These are phyloP conservation scores for Magnusiomyces paraingens DNA, from an alignment of 1,139 yeast species.

Conservation along the genomic window DNA sequence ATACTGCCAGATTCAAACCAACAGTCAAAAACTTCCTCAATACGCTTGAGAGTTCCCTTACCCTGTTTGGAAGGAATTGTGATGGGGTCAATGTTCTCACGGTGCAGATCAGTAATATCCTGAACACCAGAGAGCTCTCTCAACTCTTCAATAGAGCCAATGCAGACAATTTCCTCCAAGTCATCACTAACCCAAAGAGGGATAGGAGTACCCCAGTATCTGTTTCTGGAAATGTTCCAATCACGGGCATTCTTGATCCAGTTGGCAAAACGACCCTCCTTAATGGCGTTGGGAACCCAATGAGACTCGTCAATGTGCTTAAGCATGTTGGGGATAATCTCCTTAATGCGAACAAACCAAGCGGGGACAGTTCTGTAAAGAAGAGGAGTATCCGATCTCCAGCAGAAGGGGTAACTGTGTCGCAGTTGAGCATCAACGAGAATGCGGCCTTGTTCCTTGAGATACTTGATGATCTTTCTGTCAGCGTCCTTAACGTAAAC, in stretches of 20 bases:
- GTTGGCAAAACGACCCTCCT: slow-evolving; percentile 91
- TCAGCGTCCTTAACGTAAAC: slow-evolving; percentile 94
- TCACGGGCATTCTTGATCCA: slow-evolving; percentile 99
- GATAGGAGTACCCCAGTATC: slow-evolving; percentile 99
- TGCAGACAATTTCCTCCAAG: slow-evolving; percentile 82
- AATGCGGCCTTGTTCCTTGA: slow-evolving; percentile 72
- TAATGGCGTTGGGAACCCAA: slow-evolving; percentile 90
- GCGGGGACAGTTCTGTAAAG: slow-evolving; percentile 95
- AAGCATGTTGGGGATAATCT: slow-evolving; percentile 83
- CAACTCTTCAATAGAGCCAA: slow-evolving; percentile 86
- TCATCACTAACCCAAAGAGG: slow-evolving; percentile 98
- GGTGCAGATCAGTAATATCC: slow-evolving; percentile 83
- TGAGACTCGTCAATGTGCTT: slow-evolving; percentile 76
- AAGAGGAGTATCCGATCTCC: slow-evolving; percentile 99
- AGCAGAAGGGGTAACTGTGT: slow-evolving; percentile 98
- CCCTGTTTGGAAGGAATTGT: slow-evolving; percentile 93
- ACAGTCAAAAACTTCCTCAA: slow-evolving; percentile 98
- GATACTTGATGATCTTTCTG: slow-evolving; percentile 73
- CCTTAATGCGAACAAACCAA: slow-evolving; percentile 91
- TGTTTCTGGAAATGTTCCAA: slow-evolving; percentile 96
- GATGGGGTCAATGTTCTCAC: slow-evolving; percentile 84
- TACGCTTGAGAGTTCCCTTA: slow-evolving; percentile 78
- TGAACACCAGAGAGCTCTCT: slow-evolving; percentile 72
- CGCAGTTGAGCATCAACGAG: slow-evolving; percentile 74
- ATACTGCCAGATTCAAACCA: slow-evolving; percentile 99